phyloP scores from a whole-genome alignment of 2,329 filamentous ascomycete species.

The Nakataea oryzae region DNA sequence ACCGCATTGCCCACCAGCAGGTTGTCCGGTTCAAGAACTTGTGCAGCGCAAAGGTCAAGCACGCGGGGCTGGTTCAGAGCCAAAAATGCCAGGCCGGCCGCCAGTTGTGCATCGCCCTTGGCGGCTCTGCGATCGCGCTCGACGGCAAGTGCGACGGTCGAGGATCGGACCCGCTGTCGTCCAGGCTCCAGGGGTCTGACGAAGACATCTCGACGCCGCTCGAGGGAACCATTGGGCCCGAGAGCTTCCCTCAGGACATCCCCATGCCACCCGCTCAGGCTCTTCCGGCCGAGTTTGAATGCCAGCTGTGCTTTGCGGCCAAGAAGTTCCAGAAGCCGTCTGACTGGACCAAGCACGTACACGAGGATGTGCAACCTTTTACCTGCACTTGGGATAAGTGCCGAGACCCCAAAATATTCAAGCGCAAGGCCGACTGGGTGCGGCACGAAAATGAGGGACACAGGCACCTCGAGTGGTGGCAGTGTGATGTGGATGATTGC shows the following conservation, averaged over 20 bases:
- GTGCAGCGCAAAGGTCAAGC: constrained; percentile 58
- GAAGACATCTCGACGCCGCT: constrained; percentile 51
- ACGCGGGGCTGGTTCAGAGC: constrained; percentile 46
- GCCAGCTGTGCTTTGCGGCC: constrained; percentile 72
- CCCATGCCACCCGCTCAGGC: constrained; percentile 68
- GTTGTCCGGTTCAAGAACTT: constrained; percentile 68
- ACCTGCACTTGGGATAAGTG: constrained; percentile 84
- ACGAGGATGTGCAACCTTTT: constrained; percentile 88
- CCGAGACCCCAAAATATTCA: constrained; percentile 81
- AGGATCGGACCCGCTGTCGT: constrained; percentile 43
- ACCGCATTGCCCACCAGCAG: constrained; percentile 76
- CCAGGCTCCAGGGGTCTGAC: constrained; percentile 47
- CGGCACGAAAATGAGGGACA: constrained; percentile 89
- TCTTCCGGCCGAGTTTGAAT: constrained; percentile 83
- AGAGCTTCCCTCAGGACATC: constrained; percentile 71
- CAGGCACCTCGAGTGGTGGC: constrained; percentile 85
- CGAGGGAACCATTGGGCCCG: constrained; percentile 59
- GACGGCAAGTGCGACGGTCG: constrained; percentile 49
- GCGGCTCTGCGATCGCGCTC: constrained; percentile 53
- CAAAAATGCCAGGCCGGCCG: constrained; percentile 47
- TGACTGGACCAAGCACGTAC: constrained; percentile 94
- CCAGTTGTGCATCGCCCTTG: constrained; percentile 51
- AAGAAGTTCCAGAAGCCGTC: constrained; percentile 87
- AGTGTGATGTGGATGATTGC: constrained; percentile 72
- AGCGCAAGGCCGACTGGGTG: constrained; percentile 92